phyloP scores from a whole-genome alignment of 805 yeast species.

The Zygosaccharomyces bisporus region DNA sequence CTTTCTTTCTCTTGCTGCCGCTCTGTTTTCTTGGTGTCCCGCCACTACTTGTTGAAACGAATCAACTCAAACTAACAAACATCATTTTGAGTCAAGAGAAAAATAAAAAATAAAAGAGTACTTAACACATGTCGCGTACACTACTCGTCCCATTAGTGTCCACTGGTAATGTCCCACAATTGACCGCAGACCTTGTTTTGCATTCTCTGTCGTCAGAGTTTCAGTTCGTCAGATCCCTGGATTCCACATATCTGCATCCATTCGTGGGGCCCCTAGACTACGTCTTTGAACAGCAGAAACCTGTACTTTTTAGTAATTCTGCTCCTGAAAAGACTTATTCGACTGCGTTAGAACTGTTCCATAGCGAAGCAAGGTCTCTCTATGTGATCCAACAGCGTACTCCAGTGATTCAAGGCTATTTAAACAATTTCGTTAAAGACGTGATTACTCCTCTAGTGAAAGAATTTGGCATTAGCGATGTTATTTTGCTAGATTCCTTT shows the following conservation, averaged over 20 bases:
- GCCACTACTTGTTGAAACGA: too few species aligned
- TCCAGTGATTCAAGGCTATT: constrained; percentile 70
- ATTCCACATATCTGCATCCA: constrained; percentile 65
- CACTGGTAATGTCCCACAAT: constrained; percentile 86
- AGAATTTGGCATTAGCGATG: constrained; percentile 39
- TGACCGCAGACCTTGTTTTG: constrained; percentile 67
- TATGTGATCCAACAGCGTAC: constrained; percentile 77
- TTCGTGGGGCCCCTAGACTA: constrained; percentile 77
- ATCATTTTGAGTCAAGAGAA: not conserved
- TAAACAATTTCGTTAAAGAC: constrained; percentile 47
- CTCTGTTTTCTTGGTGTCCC: too few species aligned
- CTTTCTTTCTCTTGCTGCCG: too few species aligned
- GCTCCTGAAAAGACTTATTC: constrained; percentile 37
- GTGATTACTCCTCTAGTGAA: constrained; percentile 49
- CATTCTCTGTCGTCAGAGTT: constrained; percentile 51
- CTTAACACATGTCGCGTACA: constrained; percentile 32
- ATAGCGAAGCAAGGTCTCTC: constrained; percentile 39
- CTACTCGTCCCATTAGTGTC: constrained; percentile 78
- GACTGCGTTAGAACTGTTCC: constrained; percentile 64
- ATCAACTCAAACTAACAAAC: too few species aligned
- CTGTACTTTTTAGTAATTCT: constrained; percentile 15
- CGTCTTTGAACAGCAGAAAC: constrained; percentile 19
- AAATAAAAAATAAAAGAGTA: not conserved
- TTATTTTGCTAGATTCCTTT: constrained; percentile 65
- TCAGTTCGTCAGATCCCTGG: constrained; percentile 50